Evolutionary conservation across 352 stramenopile genomes (phyloP).

Genomic region (Globisporangium carolinianum): DNA sequence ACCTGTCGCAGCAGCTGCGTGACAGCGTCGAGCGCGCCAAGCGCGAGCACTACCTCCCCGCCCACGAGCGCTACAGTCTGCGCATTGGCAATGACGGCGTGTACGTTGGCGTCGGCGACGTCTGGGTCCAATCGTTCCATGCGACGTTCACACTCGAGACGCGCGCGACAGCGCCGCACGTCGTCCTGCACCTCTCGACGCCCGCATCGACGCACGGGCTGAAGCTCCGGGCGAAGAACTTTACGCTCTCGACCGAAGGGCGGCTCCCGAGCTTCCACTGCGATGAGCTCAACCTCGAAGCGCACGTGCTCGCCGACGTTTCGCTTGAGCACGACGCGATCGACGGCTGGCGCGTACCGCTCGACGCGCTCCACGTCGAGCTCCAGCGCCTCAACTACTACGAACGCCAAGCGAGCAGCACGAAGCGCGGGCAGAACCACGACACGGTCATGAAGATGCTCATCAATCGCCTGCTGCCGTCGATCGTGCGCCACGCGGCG

Average conservation of each 20-base stretch:
- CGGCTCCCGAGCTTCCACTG: slow-evolving; percentile 65
- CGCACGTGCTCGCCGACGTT: slow-evolving; percentile 57
- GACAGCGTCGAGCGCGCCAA: slow-evolving; percentile 62
- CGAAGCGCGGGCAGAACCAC: slow-evolving; percentile 52
- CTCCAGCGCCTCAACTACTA: slow-evolving; percentile 72
- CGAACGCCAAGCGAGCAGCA: slow-evolving; percentile 47
- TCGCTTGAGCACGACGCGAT: slow-evolving; percentile 57
- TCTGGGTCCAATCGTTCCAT: slow-evolving; percentile 70
- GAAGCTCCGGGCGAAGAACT: slow-evolving; percentile 57
- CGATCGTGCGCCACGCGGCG: slow-evolving; percentile 46
- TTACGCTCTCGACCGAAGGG: slow-evolving; percentile 60
- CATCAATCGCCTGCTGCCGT: slow-evolving; percentile 64
- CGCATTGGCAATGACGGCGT: slow-evolving; percentile 63
- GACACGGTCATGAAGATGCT: slow-evolving; percentile 80
- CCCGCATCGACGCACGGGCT: slow-evolving; percentile 33
- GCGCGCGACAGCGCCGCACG: slow-evolving; percentile 42
- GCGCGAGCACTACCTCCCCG: slow-evolving; percentile 55
- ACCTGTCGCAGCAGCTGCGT: slow-evolving; percentile 46
- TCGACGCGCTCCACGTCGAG: slow-evolving; percentile 53
- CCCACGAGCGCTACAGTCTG: slow-evolving; percentile 52
- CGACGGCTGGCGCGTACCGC: slow-evolving; percentile 50
- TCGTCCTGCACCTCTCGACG: slow-evolving; percentile 59
- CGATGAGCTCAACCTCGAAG: slow-evolving; percentile 72
- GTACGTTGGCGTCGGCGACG: slow-evolving; percentile 62
- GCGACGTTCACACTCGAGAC: slow-evolving; percentile 71